Percentiles rank a stretch among this genome's conserved stretches.
phyloP scores from a whole-genome alignment of 768 basidiomycete species.

The Suillus sp. region DNA sequence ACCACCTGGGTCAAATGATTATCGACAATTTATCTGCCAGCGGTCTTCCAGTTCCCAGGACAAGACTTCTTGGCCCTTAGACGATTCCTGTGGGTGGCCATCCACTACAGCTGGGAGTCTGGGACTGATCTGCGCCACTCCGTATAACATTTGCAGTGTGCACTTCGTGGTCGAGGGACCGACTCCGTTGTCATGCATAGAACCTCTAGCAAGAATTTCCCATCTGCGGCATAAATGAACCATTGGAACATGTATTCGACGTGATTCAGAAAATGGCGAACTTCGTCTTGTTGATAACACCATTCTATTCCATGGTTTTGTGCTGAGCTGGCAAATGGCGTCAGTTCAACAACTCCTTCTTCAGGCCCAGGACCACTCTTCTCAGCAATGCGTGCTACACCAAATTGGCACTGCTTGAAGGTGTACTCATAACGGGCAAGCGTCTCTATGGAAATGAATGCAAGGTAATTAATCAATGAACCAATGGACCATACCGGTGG shows the following conservation, averaged over 20 bases:
- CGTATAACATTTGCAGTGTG: neutral
- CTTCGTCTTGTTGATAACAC: neutral
- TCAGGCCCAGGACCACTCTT: neutral
- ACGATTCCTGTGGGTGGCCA: neutral
- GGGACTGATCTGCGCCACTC: neutral
- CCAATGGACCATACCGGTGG: neutral
- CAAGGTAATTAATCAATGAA: neutral
- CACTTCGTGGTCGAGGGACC: neutral
- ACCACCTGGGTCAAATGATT: neutral
- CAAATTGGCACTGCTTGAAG: neutral
- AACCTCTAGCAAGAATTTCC: neutral
- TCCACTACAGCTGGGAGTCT: neutral
- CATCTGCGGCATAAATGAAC: neutral
- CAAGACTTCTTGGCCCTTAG: neutral
- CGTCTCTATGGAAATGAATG: neutral
- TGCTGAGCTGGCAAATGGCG: neutral
- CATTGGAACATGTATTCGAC: neutral
- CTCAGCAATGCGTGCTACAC: neutral
- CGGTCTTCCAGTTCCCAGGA: neutral
- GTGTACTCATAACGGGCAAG: neutral
- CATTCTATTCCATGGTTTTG: neutral
- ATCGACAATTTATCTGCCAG: neutral
- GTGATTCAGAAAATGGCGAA: neutral
- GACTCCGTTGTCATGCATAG: neutral
- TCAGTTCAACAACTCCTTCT: neutral